A percentile compares a stretch with the other conserved stretches of the same genome.
phyloP scores from a whole-genome alignment of 2,329 filamentous ascomycete species.

The Aspergillus luchuensis region DNA sequence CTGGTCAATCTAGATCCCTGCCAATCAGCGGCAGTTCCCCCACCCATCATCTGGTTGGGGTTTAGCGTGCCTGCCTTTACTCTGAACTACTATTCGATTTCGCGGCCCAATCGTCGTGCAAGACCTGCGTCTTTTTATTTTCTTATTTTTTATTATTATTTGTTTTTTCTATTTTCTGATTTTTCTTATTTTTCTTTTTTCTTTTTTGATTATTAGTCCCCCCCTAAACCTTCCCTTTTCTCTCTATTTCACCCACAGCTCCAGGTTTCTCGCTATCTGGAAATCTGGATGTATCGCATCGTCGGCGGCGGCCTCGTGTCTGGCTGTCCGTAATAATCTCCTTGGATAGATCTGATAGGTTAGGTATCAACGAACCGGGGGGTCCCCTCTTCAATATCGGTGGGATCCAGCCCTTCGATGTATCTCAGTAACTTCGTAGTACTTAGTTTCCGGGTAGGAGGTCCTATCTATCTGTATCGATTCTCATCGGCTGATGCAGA shows the following conservation, averaged over 20 bases:
- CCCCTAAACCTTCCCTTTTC: too few species aligned
- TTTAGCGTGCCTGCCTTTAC: slow-evolving; percentile 19
- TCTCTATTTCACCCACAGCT: not conserved
- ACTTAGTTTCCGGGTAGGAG: too few species aligned
- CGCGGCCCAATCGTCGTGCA: slow-evolving; percentile 21
- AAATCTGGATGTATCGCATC: slow-evolving; percentile 2
- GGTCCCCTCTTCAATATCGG: not conserved
- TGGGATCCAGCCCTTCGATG: slow-evolving; percentile 12
- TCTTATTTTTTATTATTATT: not conserved
- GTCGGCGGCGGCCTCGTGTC: slow-evolving; percentile 10
- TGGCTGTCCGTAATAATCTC: not conserved
- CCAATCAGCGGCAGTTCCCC: slow-evolving; percentile 34
- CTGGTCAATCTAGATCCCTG: slow-evolving; percentile 29
- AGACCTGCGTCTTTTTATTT: slow-evolving; percentile 18
- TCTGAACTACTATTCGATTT: slow-evolving; percentile 3
- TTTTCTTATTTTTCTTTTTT: slow-evolving; percentile 11
- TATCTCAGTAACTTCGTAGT: too few species aligned
- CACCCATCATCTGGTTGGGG: slow-evolving; percentile 24
- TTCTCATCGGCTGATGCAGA: not conserved
- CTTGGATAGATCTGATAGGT: not conserved
- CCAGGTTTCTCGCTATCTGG: not conserved
- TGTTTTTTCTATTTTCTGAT: not conserved
- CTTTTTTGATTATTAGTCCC: slow-evolving; percentile 14
- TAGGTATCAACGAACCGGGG: not conserved
- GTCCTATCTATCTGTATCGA: not conserved